Evolutionary conservation across 306 rosid genomes (phyloP), one percentile per base, ranked within the genome.

Genomic region (Begonia fuchsioides): DNA sequence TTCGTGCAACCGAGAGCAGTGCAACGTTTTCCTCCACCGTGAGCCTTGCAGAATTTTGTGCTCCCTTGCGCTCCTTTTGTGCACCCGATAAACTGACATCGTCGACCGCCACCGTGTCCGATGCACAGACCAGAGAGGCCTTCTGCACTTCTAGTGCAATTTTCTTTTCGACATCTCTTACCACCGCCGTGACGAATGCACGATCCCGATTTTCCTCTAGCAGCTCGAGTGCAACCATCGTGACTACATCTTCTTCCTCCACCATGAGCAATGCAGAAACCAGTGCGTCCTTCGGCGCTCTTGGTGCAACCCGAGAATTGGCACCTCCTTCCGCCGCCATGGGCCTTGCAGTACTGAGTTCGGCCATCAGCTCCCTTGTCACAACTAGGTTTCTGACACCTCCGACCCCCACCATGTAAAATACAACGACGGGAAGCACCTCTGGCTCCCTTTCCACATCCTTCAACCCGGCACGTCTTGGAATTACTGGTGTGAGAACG

Each of bases 221-320:
- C 96, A 55, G 96, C 96, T 63, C 96, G 78, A 43, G 82, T 50
- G 69, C 96, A 87, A 51, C 92, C 62, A 8, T 77, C 92, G 12
- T 76, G 70, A 56, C 77, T 82, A 68, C 96, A 87, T 67, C 96
- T 74, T 45, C 94, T 79, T 38, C 96, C 96, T 41, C 96, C 96
- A 72, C 96, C 96, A 75, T 87, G 96, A 47, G 94, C 96, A 65
- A 87, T 87, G 63, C 96, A 87, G 66, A 63, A 83, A 58, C 82
- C 96, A 7, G 96, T 87, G 11, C 96, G 87, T 32, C 96, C 96
- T 75, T 87, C 96, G 20, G 96, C 96, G 71, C 96, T 87, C 78
- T 82, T 87, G n/a, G 96, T 82, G 67, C 96, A 87, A 48, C 96
- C 96, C 65, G 82, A 81, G 68, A 49, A 70, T 51, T 87, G 93